Conservation (phyloP, 176 grass and related monocot genomes). For the Aegilops sharonensis region DNA sequence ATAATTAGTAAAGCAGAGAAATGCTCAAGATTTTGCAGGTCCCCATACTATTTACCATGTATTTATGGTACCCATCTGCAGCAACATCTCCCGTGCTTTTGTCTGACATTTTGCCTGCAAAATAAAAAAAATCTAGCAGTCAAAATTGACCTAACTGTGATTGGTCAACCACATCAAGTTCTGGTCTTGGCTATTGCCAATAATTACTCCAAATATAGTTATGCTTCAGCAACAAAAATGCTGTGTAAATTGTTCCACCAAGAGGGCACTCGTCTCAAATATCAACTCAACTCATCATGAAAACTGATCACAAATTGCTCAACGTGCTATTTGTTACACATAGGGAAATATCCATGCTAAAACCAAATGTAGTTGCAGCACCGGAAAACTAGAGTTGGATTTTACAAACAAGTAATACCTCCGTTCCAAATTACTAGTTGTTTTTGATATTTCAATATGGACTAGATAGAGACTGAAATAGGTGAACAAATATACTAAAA, state of each 20-base stretch:
- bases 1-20: not conserved
- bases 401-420: not conserved
- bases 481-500: no score
- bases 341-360: not conserved
- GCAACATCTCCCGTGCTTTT: slow-evolving; percentile 47
- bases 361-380: no score
- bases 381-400: not conserved
- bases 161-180: not conserved
- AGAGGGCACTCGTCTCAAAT: not conserved
- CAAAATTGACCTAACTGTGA: not conserved
- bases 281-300: not conserved
- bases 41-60: slow-evolving; percentile 36
- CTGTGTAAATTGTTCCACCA: not conserved
- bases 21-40: not conserved
- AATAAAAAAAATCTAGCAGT: not conserved
- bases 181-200: not conserved
- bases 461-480: no score
- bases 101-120: slow-evolving; percentile 47
- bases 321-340: not conserved
- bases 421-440: no score
- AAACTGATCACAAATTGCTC: not conserved
- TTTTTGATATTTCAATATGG: no score
- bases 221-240: not conserved
- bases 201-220: not conserved
- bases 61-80: slow-evolving; percentile 62